Evolutionary conservation across 768 basidiomycete species (phyloP).

Genomic region (Mrakia blollopis): DNA sequence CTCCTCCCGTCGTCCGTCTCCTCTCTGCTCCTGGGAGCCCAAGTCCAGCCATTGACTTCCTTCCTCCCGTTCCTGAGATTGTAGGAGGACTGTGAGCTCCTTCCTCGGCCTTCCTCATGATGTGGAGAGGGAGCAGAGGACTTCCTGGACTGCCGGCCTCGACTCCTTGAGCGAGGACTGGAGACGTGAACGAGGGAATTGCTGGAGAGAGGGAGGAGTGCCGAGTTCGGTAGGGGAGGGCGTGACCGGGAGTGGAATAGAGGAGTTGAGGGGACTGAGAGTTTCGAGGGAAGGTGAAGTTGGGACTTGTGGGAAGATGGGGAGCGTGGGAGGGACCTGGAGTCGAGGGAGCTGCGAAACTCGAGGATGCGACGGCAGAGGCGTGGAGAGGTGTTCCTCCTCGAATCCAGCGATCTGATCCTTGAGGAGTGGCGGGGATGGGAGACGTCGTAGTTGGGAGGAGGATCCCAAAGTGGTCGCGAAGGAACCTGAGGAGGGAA

Average conservation of each 20-base stretch:
- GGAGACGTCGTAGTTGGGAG: not conserved
- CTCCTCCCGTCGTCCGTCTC: not conserved
- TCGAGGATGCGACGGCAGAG: not conserved
- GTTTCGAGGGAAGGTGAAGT: constrained; percentile 2
- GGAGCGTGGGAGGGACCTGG: not conserved
- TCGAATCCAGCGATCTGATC: constrained; percentile 11
- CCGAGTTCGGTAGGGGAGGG: not conserved
- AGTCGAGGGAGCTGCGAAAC: not conserved
- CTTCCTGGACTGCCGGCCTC: not conserved
- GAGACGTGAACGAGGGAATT: constrained; percentile 13
- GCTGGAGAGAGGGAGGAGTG: not conserved
- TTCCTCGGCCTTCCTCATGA: constrained; percentile 23
- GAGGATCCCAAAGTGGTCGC: constrained; percentile 28
- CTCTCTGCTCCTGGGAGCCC: not conserved
- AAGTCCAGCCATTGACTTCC: not conserved
- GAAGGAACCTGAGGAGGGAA: constrained; percentile 13
- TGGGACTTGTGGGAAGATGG: not conserved
- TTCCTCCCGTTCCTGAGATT: not conserved
- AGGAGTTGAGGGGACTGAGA: constrained; percentile 2
- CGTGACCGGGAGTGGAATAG: not conserved
- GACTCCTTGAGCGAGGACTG: not conserved
- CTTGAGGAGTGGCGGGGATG: not conserved
- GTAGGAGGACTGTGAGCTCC: not conserved
- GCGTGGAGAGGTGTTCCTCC: not conserved
- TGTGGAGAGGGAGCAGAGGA: constrained; percentile 20